Percentiles rank a stretch among this genome's conserved stretches.
Evolutionary conservation across 2,329 filamentous ascomycete species (phyloP).

Genomic region (Aspergillus sp.): DNA sequence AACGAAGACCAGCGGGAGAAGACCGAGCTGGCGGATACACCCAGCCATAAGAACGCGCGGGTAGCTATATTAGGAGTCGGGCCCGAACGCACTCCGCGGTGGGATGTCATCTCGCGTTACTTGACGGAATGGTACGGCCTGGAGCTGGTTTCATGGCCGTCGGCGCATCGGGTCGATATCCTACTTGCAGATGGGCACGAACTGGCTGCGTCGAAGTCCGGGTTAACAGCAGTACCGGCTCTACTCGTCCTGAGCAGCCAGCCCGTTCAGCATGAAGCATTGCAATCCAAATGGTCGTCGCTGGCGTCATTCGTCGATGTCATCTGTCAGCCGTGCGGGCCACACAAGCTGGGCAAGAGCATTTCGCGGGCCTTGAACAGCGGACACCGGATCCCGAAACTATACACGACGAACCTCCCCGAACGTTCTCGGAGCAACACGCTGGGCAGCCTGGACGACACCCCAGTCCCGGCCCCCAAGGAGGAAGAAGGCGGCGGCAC

Average conservation of each 20-base stretch:
- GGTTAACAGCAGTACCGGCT: conserved; percentile 15
- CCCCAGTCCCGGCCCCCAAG: neutral
- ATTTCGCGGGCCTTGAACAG: neutral
- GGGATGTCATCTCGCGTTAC: conserved; percentile 21
- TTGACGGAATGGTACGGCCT: conserved; percentile 30
- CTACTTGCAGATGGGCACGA: conserved; percentile 26
- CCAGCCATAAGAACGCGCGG: conserved; percentile 13
- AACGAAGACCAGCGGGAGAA: too few species aligned
- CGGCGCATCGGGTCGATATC: conserved; percentile 21
- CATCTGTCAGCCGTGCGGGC: neutral
- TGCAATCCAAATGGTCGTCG: neutral
- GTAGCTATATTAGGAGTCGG: conserved; percentile 22
- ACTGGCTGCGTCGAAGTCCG: conserved; percentile 13
- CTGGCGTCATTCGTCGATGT: neutral
- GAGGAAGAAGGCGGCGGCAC: neutral
- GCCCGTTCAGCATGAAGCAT: conserved; percentile 5
- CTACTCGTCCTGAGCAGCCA: conserved; percentile 31
- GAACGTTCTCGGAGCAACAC: neutral
- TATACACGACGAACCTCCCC: neutral
- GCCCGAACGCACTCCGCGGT: conserved; percentile 12
- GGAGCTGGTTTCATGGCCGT: conserved; percentile 22
- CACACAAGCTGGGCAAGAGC: neutral
- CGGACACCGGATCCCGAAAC: neutral
- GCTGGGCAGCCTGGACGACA: neutral
- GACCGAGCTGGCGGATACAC: conserved; percentile 16